phyloP scores from a whole-genome alignment of 768 basidiomycete genomes.

The Gymnopilus junonius region DNA sequence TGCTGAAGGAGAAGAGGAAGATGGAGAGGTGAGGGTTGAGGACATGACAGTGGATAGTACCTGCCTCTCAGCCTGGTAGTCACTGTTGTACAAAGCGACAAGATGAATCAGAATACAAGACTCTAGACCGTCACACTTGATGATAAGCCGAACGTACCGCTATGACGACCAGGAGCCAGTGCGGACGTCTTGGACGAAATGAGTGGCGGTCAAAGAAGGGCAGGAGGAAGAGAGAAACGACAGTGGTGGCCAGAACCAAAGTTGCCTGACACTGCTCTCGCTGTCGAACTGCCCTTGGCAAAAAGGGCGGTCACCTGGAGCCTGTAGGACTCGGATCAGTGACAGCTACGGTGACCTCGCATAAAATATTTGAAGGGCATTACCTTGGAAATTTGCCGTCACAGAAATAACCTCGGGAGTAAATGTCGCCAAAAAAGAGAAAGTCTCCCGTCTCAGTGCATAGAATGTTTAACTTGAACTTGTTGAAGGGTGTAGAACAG shows the following conservation, averaged over 20 bases:
- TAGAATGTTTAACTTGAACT: not conserved
- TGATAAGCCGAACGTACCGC: not conserved
- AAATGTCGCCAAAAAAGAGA: not conserved
- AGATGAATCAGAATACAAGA: not conserved
- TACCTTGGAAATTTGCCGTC: not conserved
- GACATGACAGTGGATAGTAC: not conserved
- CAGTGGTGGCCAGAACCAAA: slow-evolving; percentile 10
- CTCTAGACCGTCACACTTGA: not conserved
- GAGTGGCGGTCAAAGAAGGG: slow-evolving; percentile 34
- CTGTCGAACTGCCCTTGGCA: slow-evolving; percentile 4
- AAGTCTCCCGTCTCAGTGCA: not conserved
- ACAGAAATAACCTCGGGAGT: not conserved
- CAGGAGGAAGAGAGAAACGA: not conserved
- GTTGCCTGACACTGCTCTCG: slow-evolving; percentile 1
- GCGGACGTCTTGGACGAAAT: slow-evolving; percentile 31
- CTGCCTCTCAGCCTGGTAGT: not conserved
- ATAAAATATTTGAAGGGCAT: not conserved
- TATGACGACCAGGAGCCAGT: slow-evolving; percentile 12
- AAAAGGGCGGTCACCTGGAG: not conserved
- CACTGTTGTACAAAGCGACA: not conserved
- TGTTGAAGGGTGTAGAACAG: slow-evolving; percentile 2
- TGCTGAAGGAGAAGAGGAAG: slow-evolving; percentile 17
- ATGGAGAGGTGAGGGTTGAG: slow-evolving; percentile 8
- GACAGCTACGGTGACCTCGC: not conserved
- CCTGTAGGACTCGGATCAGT: slow-evolving; percentile 1